Base-by-base conservation (phyloP, 352 stramenopile genomes). In the Plasmopara halstedii region DNA sequence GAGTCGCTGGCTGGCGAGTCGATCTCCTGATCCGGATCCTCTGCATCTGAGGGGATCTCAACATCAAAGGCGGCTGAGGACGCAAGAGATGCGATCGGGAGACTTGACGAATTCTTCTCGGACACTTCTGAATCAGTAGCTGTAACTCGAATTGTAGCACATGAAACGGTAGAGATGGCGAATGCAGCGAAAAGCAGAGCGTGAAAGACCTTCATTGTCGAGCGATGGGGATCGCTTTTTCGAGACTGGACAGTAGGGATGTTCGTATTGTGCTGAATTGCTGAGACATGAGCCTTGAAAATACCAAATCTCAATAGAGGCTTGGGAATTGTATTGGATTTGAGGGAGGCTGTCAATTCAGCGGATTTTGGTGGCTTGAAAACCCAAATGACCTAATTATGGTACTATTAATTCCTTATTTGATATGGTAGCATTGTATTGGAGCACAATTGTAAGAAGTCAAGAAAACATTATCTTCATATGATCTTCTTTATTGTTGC, bases 121-220 rank as follows among this genome's bases (percentile, higher is more conserved):
- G 37, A 18, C 31, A 17, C 11, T 4, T n/a, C 11, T 6, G 31
- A 35, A 14, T 35, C 31, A 5, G 11, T 14, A 7, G 31, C 13
- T 7, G 31, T 35, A n/a, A 46, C 46, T 2, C 47, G 35, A 8
- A 46, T 46, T 15, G 51, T 53, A 18, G 53, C 50, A 25, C 46
- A 53, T 4, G 42, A 66, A 6, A 55, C 46, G 26, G 25, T 41
- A 21, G 62, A 50, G 33, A 67, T 38, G 19, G 62, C 54, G 38
- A 68, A 44, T 2, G 50, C 58, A 10, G 62, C 54, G 36, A 67
- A 9, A 13, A 60, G 5, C 10, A 72, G 22, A n/a, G 67, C 35
- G 18, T 62, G 58, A 17, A 68, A 32, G 19, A 68, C 43, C 49
- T 72, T 63, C 58, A 72, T 70, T n/a, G n/a, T n/a, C n/a, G n/a